phyloP scores from a whole-genome alignment of 345 rosid species.

The Hibiscus trionum region DNA sequence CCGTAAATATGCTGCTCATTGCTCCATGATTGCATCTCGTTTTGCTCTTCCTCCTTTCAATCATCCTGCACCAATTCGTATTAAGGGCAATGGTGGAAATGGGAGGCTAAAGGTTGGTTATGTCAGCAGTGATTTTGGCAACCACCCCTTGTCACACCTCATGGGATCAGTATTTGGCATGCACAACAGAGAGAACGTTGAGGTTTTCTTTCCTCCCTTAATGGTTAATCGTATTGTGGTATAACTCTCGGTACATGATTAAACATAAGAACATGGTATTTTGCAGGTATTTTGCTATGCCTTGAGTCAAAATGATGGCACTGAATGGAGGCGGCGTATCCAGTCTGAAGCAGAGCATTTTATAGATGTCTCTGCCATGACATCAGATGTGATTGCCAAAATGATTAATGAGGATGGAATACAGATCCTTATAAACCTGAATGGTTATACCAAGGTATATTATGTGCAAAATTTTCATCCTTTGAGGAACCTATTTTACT shows the following conservation, averaged over 20 bases:
- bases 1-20: constrained; percentile 93
- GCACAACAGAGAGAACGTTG: constrained; percentile 80
- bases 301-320: constrained; percentile 86
- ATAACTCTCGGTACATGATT: not conserved
- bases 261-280: constrained; percentile 6
- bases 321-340: constrained; percentile 94
- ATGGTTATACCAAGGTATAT: constrained; percentile 91
- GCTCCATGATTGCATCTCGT: constrained; percentile 84
- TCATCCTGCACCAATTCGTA: constrained; percentile 57
- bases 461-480: not conserved
- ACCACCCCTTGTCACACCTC: constrained; percentile 95
- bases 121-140: constrained; percentile 97
- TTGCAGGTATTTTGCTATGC: constrained; percentile 91
- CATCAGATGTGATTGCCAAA: constrained; percentile 83
- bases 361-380: constrained; percentile 78
- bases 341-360: constrained; percentile 93
- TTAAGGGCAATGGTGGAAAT: constrained; percentile 51
- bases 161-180: constrained; percentile 99
- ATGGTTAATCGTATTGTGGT: not conserved
- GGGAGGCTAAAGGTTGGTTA: constrained; percentile 84
- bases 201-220: constrained; percentile 32
- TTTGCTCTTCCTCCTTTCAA: constrained; percentile 67
- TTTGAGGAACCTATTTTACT: not conserved
- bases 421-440: constrained; percentile 83
- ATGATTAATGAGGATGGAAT: constrained; percentile 77